phyloP scores from a whole-genome alignment of 2,329 filamentous ascomycete genomes.

The Colletotrichum agaves region DNA sequence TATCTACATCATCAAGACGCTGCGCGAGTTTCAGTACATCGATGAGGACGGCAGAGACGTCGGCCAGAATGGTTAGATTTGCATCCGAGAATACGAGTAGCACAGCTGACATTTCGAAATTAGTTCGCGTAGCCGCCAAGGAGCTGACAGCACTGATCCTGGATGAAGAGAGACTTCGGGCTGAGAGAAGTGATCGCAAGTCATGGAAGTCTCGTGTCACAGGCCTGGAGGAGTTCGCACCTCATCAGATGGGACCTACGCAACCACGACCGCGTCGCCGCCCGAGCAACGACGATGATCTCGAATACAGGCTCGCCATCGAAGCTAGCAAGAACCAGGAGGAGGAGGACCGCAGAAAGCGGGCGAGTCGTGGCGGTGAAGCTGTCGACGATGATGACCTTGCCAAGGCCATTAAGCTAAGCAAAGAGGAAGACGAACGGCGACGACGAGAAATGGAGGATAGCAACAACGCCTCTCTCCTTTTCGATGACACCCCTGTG shows the following conservation, averaged over 20 bases:
- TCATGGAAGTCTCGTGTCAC: constrained; percentile 97
- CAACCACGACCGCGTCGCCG: constrained; percentile 56
- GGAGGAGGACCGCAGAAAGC: constrained; percentile 85
- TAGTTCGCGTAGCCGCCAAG: constrained; percentile 95
- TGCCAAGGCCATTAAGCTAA: constrained; percentile 93
- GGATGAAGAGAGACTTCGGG: constrained; percentile 91
- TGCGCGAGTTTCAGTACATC: constrained; percentile 96
- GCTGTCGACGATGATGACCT: constrained; percentile 82
- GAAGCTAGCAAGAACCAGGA: constrained; percentile 96
- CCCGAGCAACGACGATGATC: constrained; percentile 77
- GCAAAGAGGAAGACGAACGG: constrained; percentile 92
- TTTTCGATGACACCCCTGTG: constrained; percentile 85
- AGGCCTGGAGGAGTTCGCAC: constrained; percentile 85
- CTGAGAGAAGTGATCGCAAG: constrained; percentile 90
- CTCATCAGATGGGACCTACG: constrained; percentile 51
- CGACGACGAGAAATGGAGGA: constrained; percentile 88
- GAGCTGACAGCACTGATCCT: constrained; percentile 91
- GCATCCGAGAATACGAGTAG: not conserved
- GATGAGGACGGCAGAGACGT: constrained; percentile 97
- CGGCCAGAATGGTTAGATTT: constrained; percentile 85
- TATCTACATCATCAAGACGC: constrained; percentile 97
- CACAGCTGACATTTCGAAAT: constrained; percentile 43
- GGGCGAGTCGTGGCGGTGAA: constrained; percentile 67
- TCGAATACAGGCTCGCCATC: constrained; percentile 89
- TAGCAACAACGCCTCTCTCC: constrained; percentile 76